A percentile compares a stretch with the other conserved stretches of the same genome.
phyloP scores from a whole-genome alignment of 768 basidiomycete genomes.

The Tylopilus felleus region DNA sequence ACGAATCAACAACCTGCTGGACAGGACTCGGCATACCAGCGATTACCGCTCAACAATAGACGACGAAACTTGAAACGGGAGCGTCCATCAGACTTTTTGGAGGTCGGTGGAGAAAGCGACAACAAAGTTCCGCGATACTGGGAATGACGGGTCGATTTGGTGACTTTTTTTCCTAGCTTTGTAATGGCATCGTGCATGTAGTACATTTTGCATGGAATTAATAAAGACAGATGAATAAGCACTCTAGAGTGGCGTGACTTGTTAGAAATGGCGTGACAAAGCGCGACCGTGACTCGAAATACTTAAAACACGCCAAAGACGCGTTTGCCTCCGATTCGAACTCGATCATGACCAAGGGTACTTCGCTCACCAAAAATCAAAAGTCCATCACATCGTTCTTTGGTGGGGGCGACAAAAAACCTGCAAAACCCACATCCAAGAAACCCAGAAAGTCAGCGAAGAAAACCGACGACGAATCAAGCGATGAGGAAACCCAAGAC shows the following conservation, averaged over 20 bases:
- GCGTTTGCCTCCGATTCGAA: conserved; percentile 7
- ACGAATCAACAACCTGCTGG: conserved; percentile 61
- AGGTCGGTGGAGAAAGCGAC: conserved; percentile 62
- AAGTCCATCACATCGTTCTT: conserved; percentile 57
- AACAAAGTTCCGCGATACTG: conserved; percentile 70
- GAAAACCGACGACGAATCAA: conserved; percentile 30
- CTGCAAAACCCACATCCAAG: conserved; percentile 19
- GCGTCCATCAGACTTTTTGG: conserved; percentile 79
- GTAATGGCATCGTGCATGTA: conserved; percentile 14
- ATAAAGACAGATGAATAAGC: no score
- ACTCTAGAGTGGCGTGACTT: conserved; percentile 19
- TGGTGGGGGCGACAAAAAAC: conserved; percentile 32
- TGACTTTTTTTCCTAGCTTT: not conserved
- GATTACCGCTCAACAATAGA: conserved; percentile 77
- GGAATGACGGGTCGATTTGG: conserved; percentile 46
- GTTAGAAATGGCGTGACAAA: conserved; percentile 13
- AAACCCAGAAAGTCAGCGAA: conserved; percentile 32
- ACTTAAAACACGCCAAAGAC: conserved; percentile 15
- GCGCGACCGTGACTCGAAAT: conserved; percentile 25
- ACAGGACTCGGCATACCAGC: conserved; percentile 85
- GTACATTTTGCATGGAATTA: conserved; percentile 7
- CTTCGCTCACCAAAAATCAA: conserved; percentile 43
- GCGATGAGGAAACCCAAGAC: conserved; percentile 33
- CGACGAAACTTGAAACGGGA: conserved; percentile 77
- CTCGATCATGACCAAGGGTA: conserved; percentile 48